phyloP scores from a whole-genome alignment of 371 early-diverging fungal species.

The Mucor velutinosus region DNA sequence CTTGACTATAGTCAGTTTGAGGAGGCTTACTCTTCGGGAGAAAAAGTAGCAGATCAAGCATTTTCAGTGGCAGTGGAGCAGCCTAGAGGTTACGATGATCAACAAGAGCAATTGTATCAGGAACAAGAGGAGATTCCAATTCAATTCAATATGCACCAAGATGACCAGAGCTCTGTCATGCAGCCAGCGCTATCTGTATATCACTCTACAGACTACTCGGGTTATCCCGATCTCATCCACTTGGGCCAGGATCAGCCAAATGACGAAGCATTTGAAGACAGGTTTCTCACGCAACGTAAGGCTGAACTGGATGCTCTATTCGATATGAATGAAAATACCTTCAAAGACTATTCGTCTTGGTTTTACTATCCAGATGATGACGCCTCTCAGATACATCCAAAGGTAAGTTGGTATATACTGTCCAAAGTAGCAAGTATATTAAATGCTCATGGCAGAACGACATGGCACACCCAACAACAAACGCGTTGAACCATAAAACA shows the following conservation, averaged over 20 bases:
- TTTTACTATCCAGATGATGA: not conserved
- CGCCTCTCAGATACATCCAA: not conserved
- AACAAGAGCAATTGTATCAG: too few species aligned
- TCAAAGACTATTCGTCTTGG: not conserved
- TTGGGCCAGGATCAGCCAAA: not conserved
- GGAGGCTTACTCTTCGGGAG: too few species aligned
- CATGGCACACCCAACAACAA: not conserved
- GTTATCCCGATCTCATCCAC: too few species aligned
- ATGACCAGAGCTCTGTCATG: too few species aligned
- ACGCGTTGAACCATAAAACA: not conserved
- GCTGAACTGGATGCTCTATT: not conserved
- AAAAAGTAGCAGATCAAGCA: too few species aligned
- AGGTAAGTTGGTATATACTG: not conserved
- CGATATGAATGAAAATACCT: not conserved
- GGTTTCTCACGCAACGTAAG: not conserved
- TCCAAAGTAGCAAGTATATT: too few species aligned
- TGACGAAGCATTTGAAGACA: not conserved
- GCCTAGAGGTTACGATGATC: too few species aligned
- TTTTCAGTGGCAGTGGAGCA: too few species aligned
- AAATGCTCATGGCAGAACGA: not conserved
- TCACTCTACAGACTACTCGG: too few species aligned
- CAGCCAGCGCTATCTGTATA: too few species aligned
- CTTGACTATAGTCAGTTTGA: not conserved
- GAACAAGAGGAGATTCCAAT: too few species aligned
- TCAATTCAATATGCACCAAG: too few species aligned